Evolutionary conservation across 108 stramenopile genomes (phyloP).

Genomic region (Parmales sp.): DNA sequence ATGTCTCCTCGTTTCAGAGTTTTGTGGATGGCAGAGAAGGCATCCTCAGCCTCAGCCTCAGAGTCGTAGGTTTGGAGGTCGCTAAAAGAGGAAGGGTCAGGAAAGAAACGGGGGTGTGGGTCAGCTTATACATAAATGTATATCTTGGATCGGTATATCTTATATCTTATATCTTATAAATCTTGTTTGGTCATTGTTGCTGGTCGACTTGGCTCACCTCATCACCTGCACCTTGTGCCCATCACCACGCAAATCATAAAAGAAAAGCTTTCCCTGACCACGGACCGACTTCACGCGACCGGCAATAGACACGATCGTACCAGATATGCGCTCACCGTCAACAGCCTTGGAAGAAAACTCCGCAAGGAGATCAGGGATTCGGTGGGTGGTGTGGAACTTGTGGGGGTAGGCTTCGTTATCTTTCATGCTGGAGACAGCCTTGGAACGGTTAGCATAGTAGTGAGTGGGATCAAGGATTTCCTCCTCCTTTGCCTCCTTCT

Average conservation of each 20-base stretch:
- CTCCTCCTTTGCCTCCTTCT: constrained; percentile 55
- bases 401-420: constrained; percentile 85
- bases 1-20: constrained; percentile 86
- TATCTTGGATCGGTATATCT: no score
- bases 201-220: no score
- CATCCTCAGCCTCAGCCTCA: constrained; percentile 75
- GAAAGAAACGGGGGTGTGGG: no score
- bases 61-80: constrained; percentile 69
- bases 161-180: no score
- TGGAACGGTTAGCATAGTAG: constrained; percentile 84
- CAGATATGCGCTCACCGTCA: constrained; percentile 59
- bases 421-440: constrained; percentile 62
- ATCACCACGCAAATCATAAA: constrained; percentile 91
- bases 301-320: constrained; percentile 64
- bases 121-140: no score
- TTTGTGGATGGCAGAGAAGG: constrained; percentile 68
- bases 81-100: no score
- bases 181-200: no score
- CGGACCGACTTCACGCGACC: constrained; percentile 87
- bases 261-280: constrained; percentile 91
- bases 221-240: constrained; percentile 92
- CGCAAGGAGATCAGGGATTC: constrained; percentile 76
- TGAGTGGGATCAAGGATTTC: constrained; percentile 86
- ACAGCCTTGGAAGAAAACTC: constrained; percentile 59
- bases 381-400: constrained; percentile 86